Conservation (phyloP, 1,284 basidiomycete genomes). For the Irpex sp. region DNA sequence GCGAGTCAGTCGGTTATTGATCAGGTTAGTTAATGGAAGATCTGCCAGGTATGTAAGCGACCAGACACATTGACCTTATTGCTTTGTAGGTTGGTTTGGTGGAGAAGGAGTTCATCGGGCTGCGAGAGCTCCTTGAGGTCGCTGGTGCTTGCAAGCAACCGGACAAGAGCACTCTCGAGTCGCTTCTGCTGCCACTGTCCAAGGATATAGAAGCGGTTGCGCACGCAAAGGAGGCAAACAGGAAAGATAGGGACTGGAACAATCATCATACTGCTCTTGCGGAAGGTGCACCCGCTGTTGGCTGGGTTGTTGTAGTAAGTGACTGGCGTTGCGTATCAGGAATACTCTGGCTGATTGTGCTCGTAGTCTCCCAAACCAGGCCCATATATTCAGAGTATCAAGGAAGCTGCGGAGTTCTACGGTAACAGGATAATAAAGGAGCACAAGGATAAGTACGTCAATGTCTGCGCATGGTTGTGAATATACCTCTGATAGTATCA, state of each 20-base stretch:
- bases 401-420: conserved; percentile 89
- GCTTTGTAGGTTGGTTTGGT: conserved; percentile 64
- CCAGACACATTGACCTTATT: not conserved
- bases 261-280: conserved; percentile 80
- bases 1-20: conserved; percentile 71
- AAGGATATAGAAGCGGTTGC: conserved; percentile 73
- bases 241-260: conserved; percentile 81
- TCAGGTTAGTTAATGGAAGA: conserved; percentile 48
- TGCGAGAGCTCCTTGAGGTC: conserved; percentile 67
- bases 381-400: conserved; percentile 80
- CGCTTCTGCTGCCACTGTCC: conserved; percentile 72
- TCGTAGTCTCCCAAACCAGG: conserved; percentile 78
- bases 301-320: conserved; percentile 88
- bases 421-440: conserved; percentile 91
- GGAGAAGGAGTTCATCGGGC: conserved; percentile 63
- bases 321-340: not conserved
- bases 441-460: conserved; percentile 82
- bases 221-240: conserved; percentile 79
- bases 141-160: conserved; percentile 82
- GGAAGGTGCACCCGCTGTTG: conserved; percentile 83
- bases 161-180: conserved; percentile 54
- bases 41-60: not conserved
- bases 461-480: not conserved
- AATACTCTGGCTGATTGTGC: conserved; percentile 2
- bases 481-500: not conserved